Evolutionary conservation across 371 early-diverging fungal genomes (phyloP).

Genomic region (Circinella minor): DNA sequence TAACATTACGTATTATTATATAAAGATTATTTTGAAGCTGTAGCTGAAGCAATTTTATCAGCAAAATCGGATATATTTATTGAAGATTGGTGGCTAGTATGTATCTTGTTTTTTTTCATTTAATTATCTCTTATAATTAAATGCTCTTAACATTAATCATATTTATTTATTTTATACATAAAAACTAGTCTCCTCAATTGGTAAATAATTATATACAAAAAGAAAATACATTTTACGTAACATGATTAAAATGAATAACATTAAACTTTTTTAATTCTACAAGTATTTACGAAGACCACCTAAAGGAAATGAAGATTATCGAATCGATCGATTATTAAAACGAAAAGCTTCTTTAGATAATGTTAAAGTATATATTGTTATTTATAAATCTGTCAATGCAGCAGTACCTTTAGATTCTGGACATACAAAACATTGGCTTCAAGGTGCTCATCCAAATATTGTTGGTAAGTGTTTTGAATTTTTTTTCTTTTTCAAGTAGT

Average conservation of each 20-base stretch:
- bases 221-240: neutral
- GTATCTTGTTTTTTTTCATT: neutral
- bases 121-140: too few relatives aligned
- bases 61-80: conserved; percentile 86
- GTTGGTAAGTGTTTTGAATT: conserved; percentile 36
- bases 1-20: neutral
- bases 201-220: conserved; percentile 29
- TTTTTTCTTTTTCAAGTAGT: too few relatives aligned
- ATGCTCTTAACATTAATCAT: too few relatives aligned
- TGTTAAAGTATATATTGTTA: conserved; percentile 85
- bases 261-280: too few relatives aligned
- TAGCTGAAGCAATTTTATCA: conserved; percentile 76
- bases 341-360: conserved; percentile 82
- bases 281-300: conserved; percentile 82
- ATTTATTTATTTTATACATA: neutral
- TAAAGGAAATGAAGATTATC: conserved; percentile 71
- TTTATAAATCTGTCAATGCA: conserved; percentile 85
- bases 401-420: conserved; percentile 83
- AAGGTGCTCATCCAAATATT: conserved; percentile 79
- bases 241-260: neutral
- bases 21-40: conserved; percentile 75
- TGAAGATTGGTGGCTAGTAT: conserved; percentile 87
- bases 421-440: conserved; percentile 80
- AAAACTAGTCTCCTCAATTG: conserved; percentile 66
- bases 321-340: conserved; percentile 83